A percentile compares a stretch with the other conserved stretches of the same genome.
These are phyloP conservation scores for Kluyveromyces siamensis DNA, from an alignment of 805 yeast genomes.

Conservation along the genomic window DNA sequence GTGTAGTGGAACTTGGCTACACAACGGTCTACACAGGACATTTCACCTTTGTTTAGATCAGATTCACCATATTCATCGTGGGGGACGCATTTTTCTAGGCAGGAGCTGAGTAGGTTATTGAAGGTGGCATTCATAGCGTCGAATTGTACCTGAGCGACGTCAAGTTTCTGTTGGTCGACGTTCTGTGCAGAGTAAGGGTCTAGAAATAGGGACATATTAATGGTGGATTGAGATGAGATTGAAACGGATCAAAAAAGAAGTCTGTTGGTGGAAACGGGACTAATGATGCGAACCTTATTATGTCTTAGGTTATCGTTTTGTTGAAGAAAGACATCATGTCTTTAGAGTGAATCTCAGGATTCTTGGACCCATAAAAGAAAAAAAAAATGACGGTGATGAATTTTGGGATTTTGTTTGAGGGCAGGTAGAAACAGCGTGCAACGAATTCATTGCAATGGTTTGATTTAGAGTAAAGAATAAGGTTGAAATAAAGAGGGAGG, in stretches of 20 bases:
- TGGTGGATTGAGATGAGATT: neutral
- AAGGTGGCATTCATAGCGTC: constrained; percentile 53
- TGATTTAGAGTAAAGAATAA: neutral
- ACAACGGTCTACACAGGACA: constrained; percentile 77
- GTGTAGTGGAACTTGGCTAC: constrained; percentile 74
- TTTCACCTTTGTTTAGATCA: constrained; percentile 79
- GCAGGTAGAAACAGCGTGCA: too few species aligned
- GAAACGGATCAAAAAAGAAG: neutral
- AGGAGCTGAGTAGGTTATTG: constrained; percentile 46
- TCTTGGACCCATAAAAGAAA: too few species aligned
- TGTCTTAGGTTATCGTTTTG: too few species aligned
- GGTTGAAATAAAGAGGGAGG: neutral
- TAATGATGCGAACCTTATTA: neutral
- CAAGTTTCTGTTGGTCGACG: constrained; percentile 51
- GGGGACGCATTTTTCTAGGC: constrained; percentile 71
- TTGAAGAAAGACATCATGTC: too few species aligned
- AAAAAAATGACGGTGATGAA: too few species aligned
- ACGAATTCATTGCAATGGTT: neutral
- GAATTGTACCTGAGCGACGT: constrained; percentile 58
- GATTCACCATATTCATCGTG: constrained; percentile 72
- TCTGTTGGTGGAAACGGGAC: neutral
- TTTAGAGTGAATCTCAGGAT: too few species aligned
- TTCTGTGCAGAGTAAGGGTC: constrained; percentile 37
- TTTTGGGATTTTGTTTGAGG: too few species aligned
- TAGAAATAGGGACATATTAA: constrained; percentile 56